Percentiles rank a stretch among this genome's conserved stretches.
Conservation (phyloP, 768 basidiomycete genomes). For the Lentinula detonsa region DNA sequence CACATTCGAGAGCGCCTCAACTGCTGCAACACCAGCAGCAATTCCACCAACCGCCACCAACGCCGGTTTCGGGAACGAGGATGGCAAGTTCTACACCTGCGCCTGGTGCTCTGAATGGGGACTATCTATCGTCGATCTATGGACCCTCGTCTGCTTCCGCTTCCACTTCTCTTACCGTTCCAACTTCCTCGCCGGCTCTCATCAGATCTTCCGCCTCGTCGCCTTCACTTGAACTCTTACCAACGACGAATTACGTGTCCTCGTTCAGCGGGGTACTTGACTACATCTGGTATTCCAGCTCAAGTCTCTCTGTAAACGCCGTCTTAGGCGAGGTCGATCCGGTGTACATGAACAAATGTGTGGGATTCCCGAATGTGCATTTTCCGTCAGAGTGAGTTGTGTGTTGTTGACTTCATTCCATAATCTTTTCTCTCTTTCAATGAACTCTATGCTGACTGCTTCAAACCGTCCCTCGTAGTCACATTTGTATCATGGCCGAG, state of each 20-base stretch:
- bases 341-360: slow-evolving; percentile 79
- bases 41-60: background rate
- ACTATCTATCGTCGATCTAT: background rate
- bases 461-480: slow-evolving; percentile 34
- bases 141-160: background rate
- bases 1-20: background rate
- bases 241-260: slow-evolving; percentile 88
- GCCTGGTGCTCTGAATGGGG: background rate
- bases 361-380: slow-evolving; percentile 95
- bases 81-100: background rate
- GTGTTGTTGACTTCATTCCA: background rate
- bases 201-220: background rate
- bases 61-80: background rate
- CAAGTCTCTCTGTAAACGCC: slow-evolving; percentile 68
- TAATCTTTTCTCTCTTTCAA: slow-evolving; percentile 5
- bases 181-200: background rate
- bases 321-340: slow-evolving; percentile 88
- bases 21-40: background rate
- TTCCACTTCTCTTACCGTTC: background rate
- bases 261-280: slow-evolving; percentile 85
- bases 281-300: slow-evolving; percentile 87
- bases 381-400: slow-evolving; percentile 89
- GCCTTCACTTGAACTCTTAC: slow-evolving; percentile 32
- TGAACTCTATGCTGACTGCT: slow-evolving; percentile 11
- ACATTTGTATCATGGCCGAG: slow-evolving; percentile 65